Conservation (phyloP, 2,329 filamentous ascomycete genomes). For the Xylaria arbuscula region DNA sequence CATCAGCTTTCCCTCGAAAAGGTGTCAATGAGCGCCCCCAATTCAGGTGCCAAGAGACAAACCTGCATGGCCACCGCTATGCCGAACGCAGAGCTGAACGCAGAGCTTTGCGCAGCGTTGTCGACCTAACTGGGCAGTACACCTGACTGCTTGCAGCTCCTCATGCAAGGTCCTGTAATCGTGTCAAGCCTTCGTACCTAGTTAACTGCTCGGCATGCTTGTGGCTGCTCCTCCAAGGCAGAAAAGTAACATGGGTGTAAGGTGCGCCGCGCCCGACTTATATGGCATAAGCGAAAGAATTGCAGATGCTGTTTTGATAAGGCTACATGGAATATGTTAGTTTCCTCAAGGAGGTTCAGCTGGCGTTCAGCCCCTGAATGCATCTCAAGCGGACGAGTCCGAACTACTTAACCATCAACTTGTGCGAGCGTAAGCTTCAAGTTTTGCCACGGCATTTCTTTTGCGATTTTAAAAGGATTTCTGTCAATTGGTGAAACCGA, state of each 20-base stretch:
- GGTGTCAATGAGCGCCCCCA: background rate
- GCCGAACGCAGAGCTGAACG: too few relatives aligned
- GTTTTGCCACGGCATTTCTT: background rate
- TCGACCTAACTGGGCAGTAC: too few relatives aligned
- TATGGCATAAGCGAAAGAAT: background rate
- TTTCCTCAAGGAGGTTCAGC: background rate
- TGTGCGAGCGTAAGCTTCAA: background rate
- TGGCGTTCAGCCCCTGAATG: background rate
- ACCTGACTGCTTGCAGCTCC: background rate
- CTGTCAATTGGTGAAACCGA: background rate
- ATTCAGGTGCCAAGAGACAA: background rate
- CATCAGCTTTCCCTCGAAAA: background rate
- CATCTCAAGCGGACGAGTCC: background rate
- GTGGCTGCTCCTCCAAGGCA: background rate
- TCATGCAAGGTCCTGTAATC: background rate
- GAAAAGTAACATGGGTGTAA: background rate
- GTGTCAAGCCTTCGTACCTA: too few relatives aligned
- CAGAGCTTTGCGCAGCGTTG: too few relatives aligned
- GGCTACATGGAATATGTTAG: background rate
- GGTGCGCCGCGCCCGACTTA: background rate
- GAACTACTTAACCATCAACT: background rate
- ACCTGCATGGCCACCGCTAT: background rate
- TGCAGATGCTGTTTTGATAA: background rate
- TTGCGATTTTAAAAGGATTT: background rate
- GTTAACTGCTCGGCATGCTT: too few relatives aligned